Evolutionary conservation across 1,284 basidiomycete genomes (phyloP), one percentile per base, ranked within the genome.

Genomic region (Ceratobasidium sp.): DNA sequence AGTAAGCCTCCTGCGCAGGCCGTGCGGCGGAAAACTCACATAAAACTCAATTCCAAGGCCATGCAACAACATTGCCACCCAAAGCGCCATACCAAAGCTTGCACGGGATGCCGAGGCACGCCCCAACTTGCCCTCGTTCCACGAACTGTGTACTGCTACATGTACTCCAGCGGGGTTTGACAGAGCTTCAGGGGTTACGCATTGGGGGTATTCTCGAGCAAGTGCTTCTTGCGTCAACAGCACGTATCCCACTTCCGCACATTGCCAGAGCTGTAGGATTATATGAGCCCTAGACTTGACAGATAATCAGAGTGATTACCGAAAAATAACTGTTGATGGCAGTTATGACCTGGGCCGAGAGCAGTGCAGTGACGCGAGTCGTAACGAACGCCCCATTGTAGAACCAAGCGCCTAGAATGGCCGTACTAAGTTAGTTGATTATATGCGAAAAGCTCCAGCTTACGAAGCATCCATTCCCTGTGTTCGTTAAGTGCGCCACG

Each of bases 391-490:
- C 43, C 34, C 71, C 71, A 31, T 67, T 72, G 25, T 58, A 68
- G 27, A 67, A 67, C 64, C 64, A 67, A 13, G 50, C 64, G 22
- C 64, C 64, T 67, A 40, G 38, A 40, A 17, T 40, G 29, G 7
- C 25, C 15, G 6, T 32, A 8, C 27, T 50, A 34, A 20, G 57
- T 42, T 49, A 53, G 35, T 49, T 22, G 25, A 43, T 25, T 12
- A 22, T 27, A 3, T 43, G 17, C 43, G 49, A 52, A 25, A 27
- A 62, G 27, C 25, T 55, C n/a, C 32, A 13, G 69, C 71, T 68
- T 25, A 72, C 71, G 64, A 10, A 72, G 29, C 71, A 72, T 72
- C 69, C 69, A 72, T 34, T 65, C 67, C 17, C 71, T 54, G 38
- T 72, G 71, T 29, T 57, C 52, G 17, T 55, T 53, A 29, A 68